Conservation (phyloP, 2,329 filamentous ascomycete species). For the Ascochyta clinopodiicola region DNA sequence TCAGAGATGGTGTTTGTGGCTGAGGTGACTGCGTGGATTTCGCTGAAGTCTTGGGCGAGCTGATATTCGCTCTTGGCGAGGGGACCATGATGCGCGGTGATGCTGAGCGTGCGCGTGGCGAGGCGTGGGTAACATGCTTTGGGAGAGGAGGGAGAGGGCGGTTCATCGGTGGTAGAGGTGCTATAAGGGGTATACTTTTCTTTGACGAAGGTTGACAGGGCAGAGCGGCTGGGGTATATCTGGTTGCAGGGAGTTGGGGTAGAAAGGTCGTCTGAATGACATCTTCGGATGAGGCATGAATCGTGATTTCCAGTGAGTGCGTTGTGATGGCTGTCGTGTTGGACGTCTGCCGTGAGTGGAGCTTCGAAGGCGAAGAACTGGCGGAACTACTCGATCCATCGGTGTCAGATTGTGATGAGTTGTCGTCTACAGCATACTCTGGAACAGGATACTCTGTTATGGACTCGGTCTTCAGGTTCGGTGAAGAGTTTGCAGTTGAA, state of each 20-base stretch:
- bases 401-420: slow-evolving; percentile 25
- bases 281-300: slow-evolving; percentile 36
- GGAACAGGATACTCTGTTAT: slow-evolving; percentile 29
- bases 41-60: slow-evolving; percentile 8
- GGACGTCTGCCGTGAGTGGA: slow-evolving; percentile 34
- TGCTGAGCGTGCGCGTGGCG: slow-evolving; percentile 24
- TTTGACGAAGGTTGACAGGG: slow-evolving; percentile 11
- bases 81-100: slow-evolving; percentile 23
- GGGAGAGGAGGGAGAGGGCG: slow-evolving; percentile 37
- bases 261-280: slow-evolving; percentile 25
- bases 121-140: slow-evolving; percentile 8
- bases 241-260: slow-evolving; percentile 13
- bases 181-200: slow-evolving; percentile 17
- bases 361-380: slow-evolving; percentile 6
- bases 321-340: slow-evolving; percentile 23
- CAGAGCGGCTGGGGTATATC: neutral
- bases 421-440: slow-evolving; percentile 31
- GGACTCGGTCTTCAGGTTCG: slow-evolving; percentile 26
- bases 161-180: slow-evolving; percentile 28
- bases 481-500: slow-evolving; percentile 29
- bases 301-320: slow-evolving; percentile 38
- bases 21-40: slow-evolving; percentile 3
- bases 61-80: neutral
- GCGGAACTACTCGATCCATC: slow-evolving; percentile 24
- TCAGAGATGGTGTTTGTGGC: slow-evolving; percentile 10